Percentiles rank a stretch among this genome's conserved stretches.
These are phyloP conservation scores for Spencermartinsiella europaea DNA, from an alignment of 805 yeast genomes.

Conservation along the genomic window DNA sequence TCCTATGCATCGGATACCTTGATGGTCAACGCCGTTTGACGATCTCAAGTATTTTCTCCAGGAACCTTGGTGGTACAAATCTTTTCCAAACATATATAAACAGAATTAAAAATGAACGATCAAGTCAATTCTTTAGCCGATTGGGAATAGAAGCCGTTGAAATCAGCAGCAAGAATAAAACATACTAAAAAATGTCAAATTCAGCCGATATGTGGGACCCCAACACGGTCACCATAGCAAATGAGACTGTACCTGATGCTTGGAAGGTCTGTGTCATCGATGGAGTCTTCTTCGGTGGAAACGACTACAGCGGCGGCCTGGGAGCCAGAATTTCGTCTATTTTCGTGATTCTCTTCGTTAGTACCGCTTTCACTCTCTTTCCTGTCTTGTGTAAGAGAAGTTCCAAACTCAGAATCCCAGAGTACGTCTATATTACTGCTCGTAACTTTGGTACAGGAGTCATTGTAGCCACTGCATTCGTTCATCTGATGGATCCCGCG, in stretches of 20 bases:
- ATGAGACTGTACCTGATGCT: constrained; percentile 29
- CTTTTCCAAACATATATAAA: not conserved
- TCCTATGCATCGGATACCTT: no score
- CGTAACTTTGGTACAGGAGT: constrained; percentile 70
- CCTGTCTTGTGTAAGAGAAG: constrained; percentile 33
- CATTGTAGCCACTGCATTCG: constrained; percentile 68
- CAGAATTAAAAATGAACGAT: no score
- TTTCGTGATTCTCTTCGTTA: constrained; percentile 52
- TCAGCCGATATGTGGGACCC: constrained; percentile 22
- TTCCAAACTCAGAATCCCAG: constrained; percentile 27
- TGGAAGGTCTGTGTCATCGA: constrained; percentile 40
- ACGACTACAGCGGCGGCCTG: constrained; percentile 40
- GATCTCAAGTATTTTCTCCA: not conserved
- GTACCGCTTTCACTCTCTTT: constrained; percentile 43
- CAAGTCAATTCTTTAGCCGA: no score
- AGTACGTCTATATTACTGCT: constrained; percentile 30
- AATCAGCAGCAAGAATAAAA: no score
- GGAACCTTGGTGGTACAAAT: not conserved
- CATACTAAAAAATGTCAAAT: no score
- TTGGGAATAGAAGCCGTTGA: no score
- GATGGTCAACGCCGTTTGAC: not conserved
- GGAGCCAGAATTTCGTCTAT: constrained; percentile 52
- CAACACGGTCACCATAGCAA: constrained; percentile 29
- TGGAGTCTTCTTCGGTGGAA: constrained; percentile 38
- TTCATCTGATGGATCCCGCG: constrained; percentile 50